Percentiles rank a stretch among this genome's conserved stretches.
phyloP scores from a whole-genome alignment of 805 yeast species.

The Blastobotrys muscicola region DNA sequence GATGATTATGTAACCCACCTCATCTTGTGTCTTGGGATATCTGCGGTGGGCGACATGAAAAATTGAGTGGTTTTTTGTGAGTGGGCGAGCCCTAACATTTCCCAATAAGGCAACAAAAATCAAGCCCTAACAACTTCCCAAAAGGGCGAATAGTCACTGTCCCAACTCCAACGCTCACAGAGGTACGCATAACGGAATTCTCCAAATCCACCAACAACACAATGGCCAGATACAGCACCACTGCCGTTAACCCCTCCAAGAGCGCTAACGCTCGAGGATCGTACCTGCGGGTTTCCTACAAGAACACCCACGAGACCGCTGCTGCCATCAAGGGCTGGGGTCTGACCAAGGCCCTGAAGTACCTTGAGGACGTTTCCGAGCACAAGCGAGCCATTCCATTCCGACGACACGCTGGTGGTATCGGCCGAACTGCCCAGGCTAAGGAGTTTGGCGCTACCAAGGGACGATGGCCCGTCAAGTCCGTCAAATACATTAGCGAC shows the following conservation, averaged over 20 bases:
- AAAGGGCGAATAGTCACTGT: conserved; percentile 4
- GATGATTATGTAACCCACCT: background rate
- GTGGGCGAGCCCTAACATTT: no score
- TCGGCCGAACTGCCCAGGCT: conserved; percentile 99
- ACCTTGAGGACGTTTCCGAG: conserved; percentile 92
- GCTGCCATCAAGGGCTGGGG: conserved; percentile 99
- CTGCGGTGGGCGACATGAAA: no score
- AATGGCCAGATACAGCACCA: conserved; percentile 99
- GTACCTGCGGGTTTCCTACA: conserved; percentile 97
- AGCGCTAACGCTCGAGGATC: conserved; percentile 99
- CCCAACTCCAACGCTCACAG: background rate
- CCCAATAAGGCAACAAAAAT: no score
- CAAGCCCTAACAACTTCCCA: no score
- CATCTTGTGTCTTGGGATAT: no score
- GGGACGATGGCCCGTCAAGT: conserved; percentile 99
- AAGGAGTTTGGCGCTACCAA: conserved; percentile 99
- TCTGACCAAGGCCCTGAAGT: conserved; percentile 88
- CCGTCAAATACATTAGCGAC: conserved; percentile 91
- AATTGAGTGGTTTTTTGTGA: no score
- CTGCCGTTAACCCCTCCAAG: conserved; percentile 98
- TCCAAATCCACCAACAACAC: conserved; percentile 12
- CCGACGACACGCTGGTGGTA: conserved; percentile 94
- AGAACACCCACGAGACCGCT: conserved; percentile 99
- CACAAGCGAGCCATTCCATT: conserved; percentile 99
- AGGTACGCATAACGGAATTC: background rate